Base-by-base conservation (phyloP, 148 eudicot species). In the Heliosperma pusillum region DNA sequence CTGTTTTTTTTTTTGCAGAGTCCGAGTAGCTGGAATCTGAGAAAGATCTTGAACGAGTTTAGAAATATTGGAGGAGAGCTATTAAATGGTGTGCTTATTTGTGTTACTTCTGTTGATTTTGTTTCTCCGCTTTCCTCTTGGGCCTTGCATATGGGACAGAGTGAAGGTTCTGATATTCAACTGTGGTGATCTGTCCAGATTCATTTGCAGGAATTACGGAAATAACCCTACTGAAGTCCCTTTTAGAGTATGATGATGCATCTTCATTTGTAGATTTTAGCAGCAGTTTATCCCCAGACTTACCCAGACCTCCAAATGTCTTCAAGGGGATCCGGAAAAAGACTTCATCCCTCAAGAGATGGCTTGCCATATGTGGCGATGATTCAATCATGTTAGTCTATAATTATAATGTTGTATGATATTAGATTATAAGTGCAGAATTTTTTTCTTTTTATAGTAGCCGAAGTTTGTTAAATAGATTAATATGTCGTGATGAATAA, bases 321-420 rank as follows among this genome's bases (percentile, higher is more conserved):
- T 92, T 95, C 60, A 84, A 81, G 82, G 99, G 99, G 66, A 92
- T 95, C 66, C 86, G 88, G n/a, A 84, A 78, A 83, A 92, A 85
- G 83, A 81, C 76, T 53, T 87, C 88, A 45, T 90, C 97, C 61
- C 81, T 92, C 58, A 89, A 86, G 82, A 96, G 99, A 67, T 95
- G 99, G 99, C 94, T 95, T 71, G 78, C 86, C 69, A 92, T 95
- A 78, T 89, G 92, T 80, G 82, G 87, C 66, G 97, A 95, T 86
- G 96, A 90, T 76, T 82, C 90, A 42, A 73, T 76, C n/a, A 83
- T 77, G 99, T 95, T 65, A 58, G 96, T 85, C 1, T 74, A 68
- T 65, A 61, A 21, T 65, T 62, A 6, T 52, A 25, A 25, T 68
- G 57, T 29, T 24, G 12, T 71, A 22, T 80, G 69, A 67, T 67